Conservation (phyloP, 306 rosid genomes). For the Trichosanthes truncata region DNA sequence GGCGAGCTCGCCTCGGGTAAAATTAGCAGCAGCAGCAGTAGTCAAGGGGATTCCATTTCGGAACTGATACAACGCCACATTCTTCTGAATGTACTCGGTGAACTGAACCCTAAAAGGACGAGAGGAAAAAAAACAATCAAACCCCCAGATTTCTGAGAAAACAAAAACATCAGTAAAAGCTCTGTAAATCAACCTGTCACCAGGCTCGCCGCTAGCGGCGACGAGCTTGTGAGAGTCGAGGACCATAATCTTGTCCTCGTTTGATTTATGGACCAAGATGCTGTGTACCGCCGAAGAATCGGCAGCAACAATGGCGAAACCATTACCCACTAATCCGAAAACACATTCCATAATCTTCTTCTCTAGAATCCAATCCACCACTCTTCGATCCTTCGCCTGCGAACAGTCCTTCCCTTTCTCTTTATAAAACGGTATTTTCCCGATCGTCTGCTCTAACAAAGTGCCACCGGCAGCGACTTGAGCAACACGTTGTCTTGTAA, state of each 20-base stretch:
- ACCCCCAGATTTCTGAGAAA: constrained; percentile 2
- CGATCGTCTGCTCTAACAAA: neutral
- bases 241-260: constrained; percentile 95
- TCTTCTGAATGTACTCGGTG: constrained; percentile 68
- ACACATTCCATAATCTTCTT: constrained; percentile 60
- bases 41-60: constrained; percentile 71
- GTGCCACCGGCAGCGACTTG: neutral
- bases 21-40: constrained; percentile 72
- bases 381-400: neutral
- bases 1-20: constrained; percentile 74
- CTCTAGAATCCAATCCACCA: neutral
- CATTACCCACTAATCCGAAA: constrained; percentile 72
- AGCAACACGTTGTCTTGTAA: neutral
- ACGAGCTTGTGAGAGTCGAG: constrained; percentile 88
- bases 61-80: constrained; percentile 63
- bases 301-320: constrained; percentile 69
- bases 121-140: neutral
- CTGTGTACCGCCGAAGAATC: constrained; percentile 90
- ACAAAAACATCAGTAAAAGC: constrained; percentile 11
- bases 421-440: neutral
- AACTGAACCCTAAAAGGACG: constrained; percentile 47
- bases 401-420: neutral
- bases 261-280: constrained; percentile 84
- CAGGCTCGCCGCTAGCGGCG: constrained; percentile 94
- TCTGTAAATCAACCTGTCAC: constrained; percentile 47